A percentile compares a stretch with the other conserved stretches of the same genome.
Conservation (phyloP, 164 flowering plant species). For the Nymphaea colorata region DNA sequence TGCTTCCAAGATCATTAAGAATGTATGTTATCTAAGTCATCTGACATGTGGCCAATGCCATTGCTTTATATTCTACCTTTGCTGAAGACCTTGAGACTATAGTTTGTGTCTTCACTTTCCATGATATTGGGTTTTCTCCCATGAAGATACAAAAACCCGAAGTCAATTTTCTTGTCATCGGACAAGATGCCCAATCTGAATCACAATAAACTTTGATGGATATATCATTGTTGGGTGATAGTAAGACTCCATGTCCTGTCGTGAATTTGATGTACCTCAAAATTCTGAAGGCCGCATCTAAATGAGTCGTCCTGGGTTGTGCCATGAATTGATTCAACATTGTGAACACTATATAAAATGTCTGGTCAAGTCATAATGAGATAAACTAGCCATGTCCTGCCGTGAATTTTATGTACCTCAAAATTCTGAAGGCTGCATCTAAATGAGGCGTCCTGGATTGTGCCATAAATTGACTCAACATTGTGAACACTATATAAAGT, state of each 20-base stretch:
- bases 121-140: background rate
- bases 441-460: background rate
- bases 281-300: background rate
- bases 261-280: background rate
- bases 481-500: too few relatives aligned
- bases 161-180: background rate
- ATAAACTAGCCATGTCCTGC: background rate
- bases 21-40: background rate
- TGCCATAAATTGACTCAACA: too few relatives aligned
- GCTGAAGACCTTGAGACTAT: background rate
- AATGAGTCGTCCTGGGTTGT: background rate
- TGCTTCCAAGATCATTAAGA: background rate
- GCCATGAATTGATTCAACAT: background rate
- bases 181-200: background rate
- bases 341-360: background rate
- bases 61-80: background rate
- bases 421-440: background rate
- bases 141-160: background rate
- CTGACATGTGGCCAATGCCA: background rate
- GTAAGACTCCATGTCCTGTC: background rate
- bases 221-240: background rate
- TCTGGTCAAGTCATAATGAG: background rate
- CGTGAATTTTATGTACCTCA: background rate
- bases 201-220: background rate
- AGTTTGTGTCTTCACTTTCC: background rate